These are phyloP conservation scores for Oldenlandia corymbosa DNA, from an alignment of 257 asterid species.

Conservation along the genomic window DNA sequence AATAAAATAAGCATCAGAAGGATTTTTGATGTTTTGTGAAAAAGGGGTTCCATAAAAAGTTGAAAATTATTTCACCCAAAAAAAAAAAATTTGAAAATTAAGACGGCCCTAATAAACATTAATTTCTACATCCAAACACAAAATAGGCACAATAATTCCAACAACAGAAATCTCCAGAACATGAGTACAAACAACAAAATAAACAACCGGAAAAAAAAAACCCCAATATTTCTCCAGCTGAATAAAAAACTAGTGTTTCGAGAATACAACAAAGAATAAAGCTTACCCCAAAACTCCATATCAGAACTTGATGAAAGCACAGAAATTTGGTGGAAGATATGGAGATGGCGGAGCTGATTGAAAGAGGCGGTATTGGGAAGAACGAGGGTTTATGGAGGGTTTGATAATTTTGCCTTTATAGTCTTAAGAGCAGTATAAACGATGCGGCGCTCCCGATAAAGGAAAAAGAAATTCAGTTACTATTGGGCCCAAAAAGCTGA, in stretches of 20 bases:
- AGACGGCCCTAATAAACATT: too few relatives aligned
- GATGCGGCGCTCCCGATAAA: too few relatives aligned
- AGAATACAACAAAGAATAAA: background rate
- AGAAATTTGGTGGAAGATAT: background rate
- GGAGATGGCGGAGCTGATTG: background rate
- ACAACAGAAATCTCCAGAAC: background rate
- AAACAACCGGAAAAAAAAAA: background rate
- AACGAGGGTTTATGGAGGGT: constrained; percentile 27
- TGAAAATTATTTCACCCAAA: too few relatives aligned
- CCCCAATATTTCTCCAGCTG: background rate
- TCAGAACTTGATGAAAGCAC: background rate
- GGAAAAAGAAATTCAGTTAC: background rate
- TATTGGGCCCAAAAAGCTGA: too few relatives aligned
- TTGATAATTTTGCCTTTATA: too few relatives aligned
- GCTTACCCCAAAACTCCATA: constrained; percentile 75
- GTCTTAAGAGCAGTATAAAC: too few relatives aligned
- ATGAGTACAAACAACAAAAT: background rate
- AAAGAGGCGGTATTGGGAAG: constrained; percentile 2
- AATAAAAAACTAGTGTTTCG: background rate
- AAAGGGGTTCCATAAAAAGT: too few relatives aligned
- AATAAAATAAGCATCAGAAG: too few relatives aligned
- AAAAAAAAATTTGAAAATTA: too few relatives aligned
- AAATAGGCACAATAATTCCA: background rate
- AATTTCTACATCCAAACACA: background rate
- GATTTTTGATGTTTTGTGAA: too few relatives aligned